These are phyloP conservation scores for Bolboschoenoplectus hybrid DNA, from an alignment of 202 grass and related monocot genomes.

Conservation along the genomic window DNA sequence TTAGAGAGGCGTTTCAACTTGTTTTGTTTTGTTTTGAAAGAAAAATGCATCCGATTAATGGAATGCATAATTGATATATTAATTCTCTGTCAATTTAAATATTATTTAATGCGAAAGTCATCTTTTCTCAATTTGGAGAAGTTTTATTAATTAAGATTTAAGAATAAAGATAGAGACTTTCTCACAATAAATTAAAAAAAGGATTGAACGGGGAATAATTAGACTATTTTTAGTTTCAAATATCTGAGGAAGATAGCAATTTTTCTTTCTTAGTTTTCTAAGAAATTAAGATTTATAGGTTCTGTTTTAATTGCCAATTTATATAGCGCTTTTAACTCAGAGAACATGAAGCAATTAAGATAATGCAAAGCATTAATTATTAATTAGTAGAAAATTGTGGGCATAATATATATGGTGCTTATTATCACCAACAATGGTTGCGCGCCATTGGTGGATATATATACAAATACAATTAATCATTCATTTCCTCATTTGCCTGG, in stretches of 20 bases:
- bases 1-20: background rate
- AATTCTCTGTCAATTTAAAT: background rate
- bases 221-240: background rate
- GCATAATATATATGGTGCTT: background rate
- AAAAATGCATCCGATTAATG: background rate
- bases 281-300: background rate
- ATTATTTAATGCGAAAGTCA: background rate
- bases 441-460: background rate
- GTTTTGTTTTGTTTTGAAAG: background rate
- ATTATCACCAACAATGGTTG: background rate
- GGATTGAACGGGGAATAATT: no score
- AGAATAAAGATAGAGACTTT: background rate
- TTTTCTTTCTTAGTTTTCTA: background rate
- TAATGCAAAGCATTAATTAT: conserved; percentile 5
- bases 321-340: background rate
- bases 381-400: background rate
- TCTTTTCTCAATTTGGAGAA: background rate
- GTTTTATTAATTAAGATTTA: background rate
- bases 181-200: background rate
- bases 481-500: background rate
- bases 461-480: no score
- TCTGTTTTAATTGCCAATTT: no score
- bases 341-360: background rate
- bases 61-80: background rate
- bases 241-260: background rate